phyloP scores from a whole-genome alignment of 768 basidiomycete species.

The Candolleomyces aberdarensis region DNA sequence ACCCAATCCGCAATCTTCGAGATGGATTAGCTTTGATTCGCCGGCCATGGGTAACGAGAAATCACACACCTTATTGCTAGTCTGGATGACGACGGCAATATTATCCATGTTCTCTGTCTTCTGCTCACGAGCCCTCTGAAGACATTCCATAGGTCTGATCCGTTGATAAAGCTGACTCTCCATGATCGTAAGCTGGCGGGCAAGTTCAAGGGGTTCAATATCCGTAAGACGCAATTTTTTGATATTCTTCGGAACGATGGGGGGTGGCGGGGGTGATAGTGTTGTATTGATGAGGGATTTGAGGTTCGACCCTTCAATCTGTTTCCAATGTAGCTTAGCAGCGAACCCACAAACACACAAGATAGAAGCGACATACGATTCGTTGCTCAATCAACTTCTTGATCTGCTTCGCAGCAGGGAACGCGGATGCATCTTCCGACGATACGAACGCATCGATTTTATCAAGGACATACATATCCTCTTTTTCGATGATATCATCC shows the following conservation, averaged over 20 bases:
- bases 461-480: constrained; percentile 78
- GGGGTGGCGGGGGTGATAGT: constrained; percentile 62
- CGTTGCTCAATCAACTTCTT: constrained; percentile 67
- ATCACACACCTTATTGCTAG: constrained; percentile 71
- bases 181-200: constrained; percentile 89
- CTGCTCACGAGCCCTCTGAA: constrained; percentile 79
- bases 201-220: constrained; percentile 85
- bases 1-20: constrained; percentile 90
- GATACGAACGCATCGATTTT: constrained; percentile 79
- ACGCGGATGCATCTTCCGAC: constrained; percentile 57
- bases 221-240: constrained; percentile 82
- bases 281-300: constrained; percentile 56
- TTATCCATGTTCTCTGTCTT: constrained; percentile 74
- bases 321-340: not conserved
- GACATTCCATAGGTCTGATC: constrained; percentile 88
- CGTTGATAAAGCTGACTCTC: constrained; percentile 84
- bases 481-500: constrained; percentile 80
- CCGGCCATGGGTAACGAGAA: not conserved
- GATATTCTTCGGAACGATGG: constrained; percentile 68
- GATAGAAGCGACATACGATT: constrained; percentile 50
- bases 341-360: constrained; percentile 6
- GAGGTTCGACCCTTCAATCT: constrained; percentile 49
- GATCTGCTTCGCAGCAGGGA: constrained; percentile 74
- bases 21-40: not conserved
- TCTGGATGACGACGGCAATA: constrained; percentile 83